Evolutionary conservation across 768 basidiomycete species (phyloP), one percentile per base, ranked within the genome.

Genomic region (Amanita brunnescens): DNA sequence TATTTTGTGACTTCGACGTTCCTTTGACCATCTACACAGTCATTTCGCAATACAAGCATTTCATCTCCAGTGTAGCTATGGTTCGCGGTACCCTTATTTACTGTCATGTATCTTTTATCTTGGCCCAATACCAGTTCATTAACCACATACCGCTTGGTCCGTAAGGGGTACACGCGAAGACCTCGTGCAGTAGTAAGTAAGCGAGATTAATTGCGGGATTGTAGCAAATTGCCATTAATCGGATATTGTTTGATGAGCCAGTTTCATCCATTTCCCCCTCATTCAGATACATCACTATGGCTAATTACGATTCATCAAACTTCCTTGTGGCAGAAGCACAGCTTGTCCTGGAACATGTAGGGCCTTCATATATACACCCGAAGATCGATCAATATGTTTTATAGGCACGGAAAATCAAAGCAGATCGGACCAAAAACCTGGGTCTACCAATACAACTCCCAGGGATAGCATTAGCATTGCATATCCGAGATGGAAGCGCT

Each of bases 401-500:
- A 41, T 56, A 91, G 86, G 77, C 78, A n/a, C 79, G 89, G 43
- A 75, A 78, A 59, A 67, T 75, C 60, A 96, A 95, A 63, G 71
- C 88, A 13, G 76, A 83, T 55, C 74, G 76, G 44, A 83, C 76
- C 33, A 88, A 87, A 58, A 66, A 76, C 2, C 67, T 89, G 18
- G 95, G 95, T 2, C 72, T 79, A 20, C 93, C 95, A 2, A 84
- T 97, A 52, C 72, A 81, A 48, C 75, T 96, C 32, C 60, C 73
- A 6, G 86, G 85, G 24, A 91, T 85, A 60, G 81, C 91, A 3
- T 67, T 97, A 33, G 80, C 76, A 20, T 71, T 96, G 5, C 68
- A 80, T 21, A 66, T 96, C 40, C 69, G 74, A 32, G 85, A 75
- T 4, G 74, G 79, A 34, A 66, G 78, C 18, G 91, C 81, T 0